Evolutionary conservation across 108 stramenopile genomes (phyloP).

Genomic region (Pelagomonas calceolata): DNA sequence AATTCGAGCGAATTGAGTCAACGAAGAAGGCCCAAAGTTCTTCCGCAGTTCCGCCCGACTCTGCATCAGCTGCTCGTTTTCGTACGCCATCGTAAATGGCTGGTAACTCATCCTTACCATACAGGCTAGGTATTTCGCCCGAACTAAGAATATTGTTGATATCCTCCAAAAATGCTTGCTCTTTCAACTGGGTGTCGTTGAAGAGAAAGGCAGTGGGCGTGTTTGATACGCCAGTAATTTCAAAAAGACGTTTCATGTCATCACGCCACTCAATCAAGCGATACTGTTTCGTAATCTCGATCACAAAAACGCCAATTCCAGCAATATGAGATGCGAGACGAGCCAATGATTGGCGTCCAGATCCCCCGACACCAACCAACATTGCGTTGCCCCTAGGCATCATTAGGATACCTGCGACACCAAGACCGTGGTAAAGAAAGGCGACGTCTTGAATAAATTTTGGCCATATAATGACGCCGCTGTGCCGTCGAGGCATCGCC

Average conservation of each 20-base stretch:
- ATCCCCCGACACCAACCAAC: slow-evolving; percentile 52
- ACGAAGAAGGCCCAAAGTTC: slow-evolving; percentile 48
- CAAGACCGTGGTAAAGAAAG: no score
- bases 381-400: slow-evolving; percentile 50
- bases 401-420: slow-evolving; percentile 20
- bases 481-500: no score
- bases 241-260: slow-evolving; percentile 32
- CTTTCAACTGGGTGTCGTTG: slow-evolving; percentile 57
- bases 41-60: slow-evolving; percentile 35
- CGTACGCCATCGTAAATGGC: slow-evolving; percentile 40
- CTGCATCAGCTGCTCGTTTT: slow-evolving; percentile 16
- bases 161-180: slow-evolving; percentile 49
- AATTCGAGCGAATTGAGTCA: slow-evolving; percentile 37
- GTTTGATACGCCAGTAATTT: slow-evolving; percentile 13
- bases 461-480: no score
- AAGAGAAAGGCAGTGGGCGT: slow-evolving; percentile 39
- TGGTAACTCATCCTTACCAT: slow-evolving; percentile 41
- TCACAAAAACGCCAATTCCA: slow-evolving; percentile 29
- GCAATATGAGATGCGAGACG: slow-evolving; percentile 38
- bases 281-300: slow-evolving; percentile 59
- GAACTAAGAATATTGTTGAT: slow-evolving; percentile 48
- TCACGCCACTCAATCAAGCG: slow-evolving; percentile 43
- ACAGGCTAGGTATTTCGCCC: slow-evolving; percentile 53
- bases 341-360: slow-evolving; percentile 45
- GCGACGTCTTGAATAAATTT: no score